A percentile compares a stretch with the other conserved stretches of the same genome.
Evolutionary conservation across 495 filamentous ascomycete species (phyloP).

Genomic region (Neurospora sp.): DNA sequence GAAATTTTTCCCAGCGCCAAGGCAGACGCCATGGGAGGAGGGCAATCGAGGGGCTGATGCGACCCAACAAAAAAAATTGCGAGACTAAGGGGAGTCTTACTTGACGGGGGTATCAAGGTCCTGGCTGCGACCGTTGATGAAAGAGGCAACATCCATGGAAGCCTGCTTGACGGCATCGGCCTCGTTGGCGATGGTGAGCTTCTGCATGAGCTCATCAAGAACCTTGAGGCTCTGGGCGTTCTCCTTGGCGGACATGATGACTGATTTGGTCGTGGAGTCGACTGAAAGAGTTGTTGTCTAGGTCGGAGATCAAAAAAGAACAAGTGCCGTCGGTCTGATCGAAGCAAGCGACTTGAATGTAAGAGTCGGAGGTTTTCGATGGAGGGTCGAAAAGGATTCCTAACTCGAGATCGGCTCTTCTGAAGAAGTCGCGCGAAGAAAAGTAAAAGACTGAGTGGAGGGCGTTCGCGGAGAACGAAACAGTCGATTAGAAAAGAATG

Average conservation of each 20-base stretch:
- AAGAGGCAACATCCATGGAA: constrained; percentile 33
- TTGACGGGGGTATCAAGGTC: constrained; percentile 39
- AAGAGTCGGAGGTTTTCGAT: constrained; percentile 28
- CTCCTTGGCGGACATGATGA: constrained; percentile 28
- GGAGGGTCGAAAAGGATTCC: constrained; percentile 27
- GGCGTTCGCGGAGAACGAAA: constrained; percentile 16
- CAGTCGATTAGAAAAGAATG: constrained; percentile 16
- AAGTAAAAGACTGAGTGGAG: constrained; percentile 24
- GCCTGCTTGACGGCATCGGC: constrained; percentile 39
- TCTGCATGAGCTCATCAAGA: constrained; percentile 42
- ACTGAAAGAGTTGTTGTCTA: background rate
- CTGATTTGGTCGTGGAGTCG: constrained; percentile 8
- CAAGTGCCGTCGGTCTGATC: constrained; percentile 21
- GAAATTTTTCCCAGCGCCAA: background rate
- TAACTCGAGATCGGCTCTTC: constrained; percentile 28
- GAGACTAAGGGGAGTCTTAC: constrained; percentile 21
- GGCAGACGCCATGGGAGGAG: background rate
- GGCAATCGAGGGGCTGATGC: constrained; percentile 1
- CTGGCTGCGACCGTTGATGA: constrained; percentile 44
- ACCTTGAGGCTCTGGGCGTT: constrained; percentile 43
- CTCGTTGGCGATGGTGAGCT: constrained; percentile 44
- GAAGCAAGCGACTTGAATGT: constrained; percentile 5
- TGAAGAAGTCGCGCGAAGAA: constrained; percentile 17
- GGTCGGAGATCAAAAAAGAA: constrained; percentile 11
- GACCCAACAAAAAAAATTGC: background rate